phyloP scores from a whole-genome alignment of 345 rosid species.

The Citrus cavaleriei region DNA sequence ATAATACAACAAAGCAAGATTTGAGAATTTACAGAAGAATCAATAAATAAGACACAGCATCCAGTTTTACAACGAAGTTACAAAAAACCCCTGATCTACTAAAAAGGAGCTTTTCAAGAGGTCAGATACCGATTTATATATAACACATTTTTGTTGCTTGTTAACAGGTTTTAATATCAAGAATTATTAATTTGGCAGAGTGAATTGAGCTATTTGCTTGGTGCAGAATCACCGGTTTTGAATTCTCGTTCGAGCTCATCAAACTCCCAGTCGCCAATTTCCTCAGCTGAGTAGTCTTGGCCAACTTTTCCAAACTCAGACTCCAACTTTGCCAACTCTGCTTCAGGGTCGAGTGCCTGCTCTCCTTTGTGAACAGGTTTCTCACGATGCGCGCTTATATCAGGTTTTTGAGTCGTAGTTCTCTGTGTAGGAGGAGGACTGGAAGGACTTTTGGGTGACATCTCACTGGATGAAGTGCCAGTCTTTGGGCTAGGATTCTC shows the following conservation, averaged over 20 bases:
- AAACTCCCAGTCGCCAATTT: conserved; percentile 93
- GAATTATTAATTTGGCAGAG: neutral
- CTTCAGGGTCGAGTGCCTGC: conserved; percentile 55
- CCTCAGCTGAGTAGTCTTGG: conserved; percentile 69
- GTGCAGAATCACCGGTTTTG: conserved; percentile 39
- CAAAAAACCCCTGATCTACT: conserved; percentile 27
- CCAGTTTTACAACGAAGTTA: conserved; percentile 22
- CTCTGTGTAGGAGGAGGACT: conserved; percentile 5
- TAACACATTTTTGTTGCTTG: neutral
- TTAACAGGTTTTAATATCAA: neutral
- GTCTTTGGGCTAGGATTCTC: conserved; percentile 53
- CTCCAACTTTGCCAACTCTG: conserved; percentile 87
- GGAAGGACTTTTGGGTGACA: conserved; percentile 20
- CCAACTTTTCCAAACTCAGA: conserved; percentile 83
- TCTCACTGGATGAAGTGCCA: conserved; percentile 31
- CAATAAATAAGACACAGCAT: conserved; percentile 24
- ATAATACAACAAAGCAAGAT: conserved; percentile 27
- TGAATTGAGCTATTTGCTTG: conserved; percentile 19
- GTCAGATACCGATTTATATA: conserved; percentile 7
- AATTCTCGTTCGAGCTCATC: conserved; percentile 94
- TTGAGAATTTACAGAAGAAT: conserved; percentile 55
- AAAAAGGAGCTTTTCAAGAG: conserved; percentile 24
- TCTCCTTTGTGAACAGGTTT: conserved; percentile 27
- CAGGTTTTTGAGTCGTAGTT: conserved; percentile 25
- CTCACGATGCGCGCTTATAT: conserved; percentile 25